Evolutionary conservation across 2,329 filamentous ascomycete species (phyloP), one percentile per base, ranked within the genome.

Genomic region (Scolecobasidium constrictum): DNA sequence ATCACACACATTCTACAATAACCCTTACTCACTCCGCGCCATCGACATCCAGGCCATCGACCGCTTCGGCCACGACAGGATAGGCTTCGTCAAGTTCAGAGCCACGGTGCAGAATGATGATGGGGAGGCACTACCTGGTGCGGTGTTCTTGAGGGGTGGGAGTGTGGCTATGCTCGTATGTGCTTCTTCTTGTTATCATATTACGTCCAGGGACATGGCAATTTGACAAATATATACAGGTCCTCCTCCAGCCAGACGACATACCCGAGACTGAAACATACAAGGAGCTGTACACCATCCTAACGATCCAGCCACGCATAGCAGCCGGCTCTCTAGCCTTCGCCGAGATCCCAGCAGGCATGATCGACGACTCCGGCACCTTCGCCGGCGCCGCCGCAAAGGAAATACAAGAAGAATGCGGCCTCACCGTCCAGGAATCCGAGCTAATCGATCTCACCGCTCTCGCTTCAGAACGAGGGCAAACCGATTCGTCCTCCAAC

Each of bases 61-160:
- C 53, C 70, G 65, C 52, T 77, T 77, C 48, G 62, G 63, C 6
- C 52, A 50, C 15, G 58, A 54, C 2, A 62, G 67, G 5, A 52
- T 77, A 4, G 75, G 75, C 1, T 78, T 78, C 49, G 51, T 78
- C 39, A 78, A 78, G 49, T 50, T 77, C 20, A 68, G 68, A 46
- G 66, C 71, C 1, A 61, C 67, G 6, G 64, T 78, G n/a, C 67
- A 66, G 3, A 77, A 73, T 47, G 62, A 67, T 11, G 37, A 61
- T 7, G 69, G 66, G 4, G 68, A 73, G 47, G 66, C 59, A 45
- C 58, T 78, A 2, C 73, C 74, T 1, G 74, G 73, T 2, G 67
- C 69, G 37, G 68, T 77, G 3, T 77, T 78, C 48, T 54, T 78
- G 43, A 59, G 75, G 31, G 75, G 75, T 6, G 73, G 72, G 2